Conservation (phyloP, 495 filamentous ascomycete species). For the Rhypophila decipiens region DNA sequence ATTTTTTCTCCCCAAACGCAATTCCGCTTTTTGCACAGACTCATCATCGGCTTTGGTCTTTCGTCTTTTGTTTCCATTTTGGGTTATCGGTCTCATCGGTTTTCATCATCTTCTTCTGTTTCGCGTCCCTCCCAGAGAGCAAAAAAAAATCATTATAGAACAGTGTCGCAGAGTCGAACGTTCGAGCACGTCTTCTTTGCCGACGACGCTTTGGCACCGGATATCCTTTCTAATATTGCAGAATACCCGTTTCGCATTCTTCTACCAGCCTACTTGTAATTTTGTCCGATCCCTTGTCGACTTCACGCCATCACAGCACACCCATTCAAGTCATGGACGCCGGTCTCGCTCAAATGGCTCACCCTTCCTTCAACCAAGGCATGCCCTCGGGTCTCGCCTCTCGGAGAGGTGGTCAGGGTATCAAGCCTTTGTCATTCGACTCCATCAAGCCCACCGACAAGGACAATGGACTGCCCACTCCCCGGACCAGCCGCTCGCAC, state of each 20-base stretch:
- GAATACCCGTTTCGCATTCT: conserved; percentile 8
- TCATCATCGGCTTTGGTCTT: conserved; percentile 12
- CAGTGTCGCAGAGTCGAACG: conserved; percentile 18
- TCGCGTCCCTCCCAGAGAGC: conserved; percentile 22
- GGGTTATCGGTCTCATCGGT: conserved; percentile 13
- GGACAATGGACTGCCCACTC: conserved; percentile 61
- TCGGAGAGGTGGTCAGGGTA: conserved; percentile 66
- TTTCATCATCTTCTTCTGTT: conserved; percentile 24
- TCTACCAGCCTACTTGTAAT: conserved; percentile 7
- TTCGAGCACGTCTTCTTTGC: conserved; percentile 26
- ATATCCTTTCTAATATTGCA: conserved; percentile 22
- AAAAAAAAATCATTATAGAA: conserved; percentile 21
- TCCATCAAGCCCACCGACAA: conserved; percentile 42
- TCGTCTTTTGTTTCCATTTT: conserved; percentile 13
- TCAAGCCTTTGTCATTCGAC: conserved; percentile 82
- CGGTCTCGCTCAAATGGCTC: conserved; percentile 99
- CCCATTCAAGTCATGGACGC: conserved; percentile 71
- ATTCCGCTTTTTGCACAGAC: conserved; percentile 2
- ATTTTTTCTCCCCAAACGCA: conserved; percentile 3
- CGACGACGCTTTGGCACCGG: conserved; percentile 14
- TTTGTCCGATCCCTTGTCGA: conserved; percentile 3
- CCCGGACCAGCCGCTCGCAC: conserved; percentile 89
- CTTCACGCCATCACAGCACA: background rate
- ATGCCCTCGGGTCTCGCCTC: conserved; percentile 80
- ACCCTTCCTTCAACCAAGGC: conserved; percentile 66